Evolutionary conservation across 257 asterid genomes (phyloP).

Genomic region (Gentiana straminea): DNA sequence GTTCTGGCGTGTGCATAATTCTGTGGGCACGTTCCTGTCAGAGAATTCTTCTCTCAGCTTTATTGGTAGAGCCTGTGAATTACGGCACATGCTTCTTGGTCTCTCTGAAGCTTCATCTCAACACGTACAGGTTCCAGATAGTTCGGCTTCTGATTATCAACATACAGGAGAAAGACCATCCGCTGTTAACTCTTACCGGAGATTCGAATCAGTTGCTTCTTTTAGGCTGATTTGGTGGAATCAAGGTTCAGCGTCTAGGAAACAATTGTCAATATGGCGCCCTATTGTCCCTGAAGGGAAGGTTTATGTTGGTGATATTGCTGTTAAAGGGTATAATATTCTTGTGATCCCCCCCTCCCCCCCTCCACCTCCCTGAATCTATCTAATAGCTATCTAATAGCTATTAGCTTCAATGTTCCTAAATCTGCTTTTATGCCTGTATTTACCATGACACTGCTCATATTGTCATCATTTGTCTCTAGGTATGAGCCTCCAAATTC

Average conservation of each 20-base stretch:
- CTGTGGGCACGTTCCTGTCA: constrained; percentile 79
- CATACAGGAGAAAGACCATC: constrained; percentile 55
- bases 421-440: not conserved
- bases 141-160: constrained; percentile 33
- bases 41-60: constrained; percentile 44
- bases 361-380: too few relatives aligned
- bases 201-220: constrained; percentile 78
- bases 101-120: constrained; percentile 37
- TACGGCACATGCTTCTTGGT: constrained; percentile 56
- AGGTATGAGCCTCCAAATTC: constrained; percentile 89
- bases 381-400: not conserved
- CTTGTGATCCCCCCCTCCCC: too few relatives aligned
- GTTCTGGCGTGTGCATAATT: constrained; percentile 96
- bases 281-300: constrained; percentile 81
- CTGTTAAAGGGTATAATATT: constrained; percentile 61
- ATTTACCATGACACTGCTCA: not conserved
- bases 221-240: constrained; percentile 91
- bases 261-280: constrained; percentile 89
- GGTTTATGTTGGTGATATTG: constrained; percentile 90
- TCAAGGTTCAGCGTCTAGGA: constrained; percentile 89
- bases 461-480: constrained; percentile 17
- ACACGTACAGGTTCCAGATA: constrained; percentile 30
- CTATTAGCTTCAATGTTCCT: not conserved
- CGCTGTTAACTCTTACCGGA: constrained; percentile 49
- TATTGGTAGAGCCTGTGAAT: constrained; percentile 63